These are phyloP conservation scores for Aaosphaeria arxii DNA, from an alignment of 2,329 filamentous ascomycete species.

Conservation along the genomic window DNA sequence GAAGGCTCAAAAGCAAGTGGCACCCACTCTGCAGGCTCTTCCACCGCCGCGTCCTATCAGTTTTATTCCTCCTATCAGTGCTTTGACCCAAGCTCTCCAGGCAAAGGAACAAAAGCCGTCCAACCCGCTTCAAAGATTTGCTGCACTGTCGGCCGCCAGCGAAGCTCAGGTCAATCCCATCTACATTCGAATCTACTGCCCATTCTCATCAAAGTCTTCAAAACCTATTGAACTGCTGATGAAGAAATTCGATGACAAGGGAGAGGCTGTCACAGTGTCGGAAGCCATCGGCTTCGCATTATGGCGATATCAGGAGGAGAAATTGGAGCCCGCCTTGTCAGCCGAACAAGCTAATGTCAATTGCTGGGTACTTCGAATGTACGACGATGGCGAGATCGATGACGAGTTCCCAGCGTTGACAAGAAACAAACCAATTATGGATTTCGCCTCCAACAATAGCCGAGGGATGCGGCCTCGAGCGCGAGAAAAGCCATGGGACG, in stretches of 20 bases:
- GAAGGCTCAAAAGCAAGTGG: constrained; percentile 52
- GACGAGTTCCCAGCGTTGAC: constrained; percentile 80
- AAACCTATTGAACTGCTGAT: constrained; percentile 72
- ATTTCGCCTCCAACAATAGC: constrained; percentile 78
- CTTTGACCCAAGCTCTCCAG: constrained; percentile 69
- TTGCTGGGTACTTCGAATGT: constrained; percentile 79
- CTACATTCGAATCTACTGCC: constrained; percentile 72
- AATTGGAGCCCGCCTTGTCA: constrained; percentile 64
- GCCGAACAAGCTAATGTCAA: constrained; percentile 72
- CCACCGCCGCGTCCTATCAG: constrained; percentile 73
- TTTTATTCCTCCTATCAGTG: constrained; percentile 65
- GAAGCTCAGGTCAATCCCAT: constrained; percentile 66
- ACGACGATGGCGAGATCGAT: constrained; percentile 80
- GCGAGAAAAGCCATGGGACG: constrained; percentile 75
- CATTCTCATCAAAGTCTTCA: constrained; percentile 63
- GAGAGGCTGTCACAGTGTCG: constrained; percentile 67
- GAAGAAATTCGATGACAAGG: constrained; percentile 65
- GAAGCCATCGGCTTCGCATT: constrained; percentile 80
- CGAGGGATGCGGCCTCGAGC: constrained; percentile 61
- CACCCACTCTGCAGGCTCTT: constrained; percentile 59
- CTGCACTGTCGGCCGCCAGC: constrained; percentile 72
- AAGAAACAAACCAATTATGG: constrained; percentile 68
- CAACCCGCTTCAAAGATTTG: constrained; percentile 74
- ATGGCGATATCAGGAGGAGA: constrained; percentile 76
- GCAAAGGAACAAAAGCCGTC: constrained; percentile 67